These are phyloP conservation scores for Setomelanomma holmii DNA, from an alignment of 2,329 filamentous ascomycete genomes.

Conservation along the genomic window DNA sequence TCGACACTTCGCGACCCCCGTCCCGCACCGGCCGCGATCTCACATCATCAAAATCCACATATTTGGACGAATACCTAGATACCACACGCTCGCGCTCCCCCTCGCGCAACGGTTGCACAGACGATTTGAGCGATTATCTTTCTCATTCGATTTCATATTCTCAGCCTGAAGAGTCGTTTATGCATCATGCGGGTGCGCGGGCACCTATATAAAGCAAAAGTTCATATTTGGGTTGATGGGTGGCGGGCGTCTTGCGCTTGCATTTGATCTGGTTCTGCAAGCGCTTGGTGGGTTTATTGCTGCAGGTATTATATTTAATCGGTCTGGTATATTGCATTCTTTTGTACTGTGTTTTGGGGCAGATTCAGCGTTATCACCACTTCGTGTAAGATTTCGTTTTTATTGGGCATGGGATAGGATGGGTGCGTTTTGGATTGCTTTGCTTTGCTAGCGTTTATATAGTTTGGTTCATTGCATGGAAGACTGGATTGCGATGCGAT, in stretches of 20 bases:
- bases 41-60: not conserved
- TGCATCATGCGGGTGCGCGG: not conserved
- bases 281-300: too few relatives aligned
- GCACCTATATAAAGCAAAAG: too few relatives aligned
- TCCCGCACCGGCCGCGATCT: not conserved
- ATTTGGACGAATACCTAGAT: conserved; percentile 1
- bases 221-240: too few relatives aligned
- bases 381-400: not conserved
- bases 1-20: not conserved
- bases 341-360: too few relatives aligned
- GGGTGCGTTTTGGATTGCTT: not conserved
- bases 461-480: not conserved
- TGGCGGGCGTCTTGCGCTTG: too few relatives aligned
- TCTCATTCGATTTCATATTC: conserved; percentile 21
- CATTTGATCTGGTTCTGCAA: too few relatives aligned
- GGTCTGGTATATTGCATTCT: too few relatives aligned
- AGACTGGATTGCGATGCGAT: too few relatives aligned
- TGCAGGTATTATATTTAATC: not conserved
- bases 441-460: not conserved
- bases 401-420: not conserved
- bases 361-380: not conserved
- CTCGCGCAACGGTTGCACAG: not conserved
- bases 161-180: not conserved
- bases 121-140: conserved; percentile 14
- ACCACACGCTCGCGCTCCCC: not conserved